Evolutionary conservation across 495 filamentous ascomycete species (phyloP).

Genomic region (Cenococcum geophilum): DNA sequence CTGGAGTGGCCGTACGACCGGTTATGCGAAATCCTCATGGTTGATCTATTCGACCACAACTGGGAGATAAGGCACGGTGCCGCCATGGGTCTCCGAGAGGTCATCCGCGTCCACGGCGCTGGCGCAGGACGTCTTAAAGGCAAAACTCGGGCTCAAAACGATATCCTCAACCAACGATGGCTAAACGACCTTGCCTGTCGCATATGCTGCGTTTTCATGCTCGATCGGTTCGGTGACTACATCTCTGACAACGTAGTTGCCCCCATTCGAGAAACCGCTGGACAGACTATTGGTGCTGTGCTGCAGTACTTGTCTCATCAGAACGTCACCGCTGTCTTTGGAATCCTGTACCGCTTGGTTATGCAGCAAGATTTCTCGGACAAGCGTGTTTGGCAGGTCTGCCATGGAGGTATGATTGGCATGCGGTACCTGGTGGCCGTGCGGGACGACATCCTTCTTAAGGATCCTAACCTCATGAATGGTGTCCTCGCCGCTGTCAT

Average conservation of each 20-base stretch:
- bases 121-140: constrained; percentile 78
- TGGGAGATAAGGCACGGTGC: constrained; percentile 99
- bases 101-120: constrained; percentile 82
- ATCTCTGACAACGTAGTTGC: constrained; percentile 95
- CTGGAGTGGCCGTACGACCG: constrained; percentile 91
- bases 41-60: constrained; percentile 87
- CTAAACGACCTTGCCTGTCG: constrained; percentile 89
- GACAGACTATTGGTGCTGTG: constrained; percentile 88
- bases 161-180: constrained; percentile 73
- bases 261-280: constrained; percentile 90
- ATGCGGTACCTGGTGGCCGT: constrained; percentile 91
- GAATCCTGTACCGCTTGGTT: constrained; percentile 75
- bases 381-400: constrained; percentile 79
- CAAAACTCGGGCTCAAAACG: constrained; percentile 66
- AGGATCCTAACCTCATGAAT: constrained; percentile 79
- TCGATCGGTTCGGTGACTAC: constrained; percentile 96
- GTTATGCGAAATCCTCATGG: constrained; percentile 84
- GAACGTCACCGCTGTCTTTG: constrained; percentile 75
- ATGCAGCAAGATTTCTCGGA: constrained; percentile 79
- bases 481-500: constrained; percentile 88
- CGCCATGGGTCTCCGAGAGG: constrained; percentile 88
- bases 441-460: constrained; percentile 80
- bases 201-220: constrained; percentile 89
- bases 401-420: constrained; percentile 97
- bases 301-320: constrained; percentile 67